Base-by-base conservation (phyloP, 139 green algal genomes). In the Desmodesmus armatus region DNA sequence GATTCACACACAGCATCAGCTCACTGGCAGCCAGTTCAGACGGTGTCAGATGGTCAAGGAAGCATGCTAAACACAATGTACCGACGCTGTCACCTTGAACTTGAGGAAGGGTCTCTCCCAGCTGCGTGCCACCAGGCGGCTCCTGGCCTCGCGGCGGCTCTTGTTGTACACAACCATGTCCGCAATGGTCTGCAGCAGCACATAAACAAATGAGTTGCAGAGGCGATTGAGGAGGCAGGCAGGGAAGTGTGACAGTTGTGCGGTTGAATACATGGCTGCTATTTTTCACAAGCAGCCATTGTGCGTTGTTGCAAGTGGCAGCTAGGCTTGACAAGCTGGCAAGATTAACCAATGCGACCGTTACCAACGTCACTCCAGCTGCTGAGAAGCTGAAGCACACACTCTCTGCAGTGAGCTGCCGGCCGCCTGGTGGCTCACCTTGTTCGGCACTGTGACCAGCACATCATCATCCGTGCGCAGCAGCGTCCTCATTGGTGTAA, bases 101-200 rank as follows among this genome's bases (percentile, higher is more conserved):
- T 79, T 79, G 43, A 79, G 29, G 25, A 43, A 63, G 27, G 63
- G 72, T 13, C 72, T 41, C 29, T 79, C 72, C 19, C 47, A 27
- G 72, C 63, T 79, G n/a, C 72, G 72, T 15, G 47, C 23, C 23
- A 25, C 43, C n/a, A 79, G 63, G 44, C 72, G 72, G 41, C 53
- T 55, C 27, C 72, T 41, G n/a, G 53, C 53, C 17, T 79, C 72
- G 2, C 72, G 72, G 7, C 72, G 29, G 44, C 74, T 82, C 44
- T 62, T 62, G 35, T 82, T 82, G 74, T 82, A 82, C 33, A 82
- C 70, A 5, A 82, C 51, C 74, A 82, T 82, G 51, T 82, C 74
- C 3, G 37, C 43, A n/a, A 82, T 69, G 33, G 49, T 69, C 71
- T 79, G 71, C 11, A 27, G 69, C 58, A 67, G 58, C 58, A 67